These are phyloP conservation scores for Cladosporium sp. DNA, from an alignment of 2,329 filamentous ascomycete genomes.

Conservation along the genomic window DNA sequence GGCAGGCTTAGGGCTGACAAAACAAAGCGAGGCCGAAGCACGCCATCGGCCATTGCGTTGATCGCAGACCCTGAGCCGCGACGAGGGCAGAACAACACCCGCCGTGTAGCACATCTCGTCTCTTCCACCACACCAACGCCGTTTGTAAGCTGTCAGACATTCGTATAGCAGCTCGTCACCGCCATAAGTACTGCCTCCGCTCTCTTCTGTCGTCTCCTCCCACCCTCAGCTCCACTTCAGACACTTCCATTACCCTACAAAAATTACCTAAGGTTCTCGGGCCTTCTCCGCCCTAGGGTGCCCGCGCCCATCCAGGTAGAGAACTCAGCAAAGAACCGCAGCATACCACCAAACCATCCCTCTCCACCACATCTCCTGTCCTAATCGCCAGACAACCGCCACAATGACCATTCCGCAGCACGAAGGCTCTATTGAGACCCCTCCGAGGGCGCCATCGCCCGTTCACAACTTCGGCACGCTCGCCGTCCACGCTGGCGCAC, in stretches of 20 bases:
- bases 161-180: neutral
- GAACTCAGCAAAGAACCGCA: slow-evolving; percentile 3
- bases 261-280: slow-evolving; percentile 10
- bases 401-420: slow-evolving; percentile 23
- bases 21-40: neutral
- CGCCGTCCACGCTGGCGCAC: slow-evolving; percentile 87
- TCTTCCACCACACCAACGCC: neutral
- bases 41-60: neutral
- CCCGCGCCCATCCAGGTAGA: neutral
- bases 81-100: neutral
- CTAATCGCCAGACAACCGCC: neutral
- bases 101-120: neutral
- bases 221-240: neutral
- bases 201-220: neutral
- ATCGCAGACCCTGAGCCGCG: neutral
- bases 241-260: neutral
- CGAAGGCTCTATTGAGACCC: slow-evolving; percentile 57
- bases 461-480: slow-evolving; percentile 82
- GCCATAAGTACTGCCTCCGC: neutral
- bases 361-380: neutral
- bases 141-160: slow-evolving; percentile 1
- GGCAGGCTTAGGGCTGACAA: neutral
- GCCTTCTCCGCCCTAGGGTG: slow-evolving; percentile 8
- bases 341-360: neutral
- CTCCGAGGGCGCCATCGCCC: slow-evolving; percentile 65